Evolutionary conservation across 2,329 filamentous ascomycete genomes (phyloP), one percentile per base, ranked within the genome.

Genomic region (Stagonosporopsis chrysanthemi): DNA sequence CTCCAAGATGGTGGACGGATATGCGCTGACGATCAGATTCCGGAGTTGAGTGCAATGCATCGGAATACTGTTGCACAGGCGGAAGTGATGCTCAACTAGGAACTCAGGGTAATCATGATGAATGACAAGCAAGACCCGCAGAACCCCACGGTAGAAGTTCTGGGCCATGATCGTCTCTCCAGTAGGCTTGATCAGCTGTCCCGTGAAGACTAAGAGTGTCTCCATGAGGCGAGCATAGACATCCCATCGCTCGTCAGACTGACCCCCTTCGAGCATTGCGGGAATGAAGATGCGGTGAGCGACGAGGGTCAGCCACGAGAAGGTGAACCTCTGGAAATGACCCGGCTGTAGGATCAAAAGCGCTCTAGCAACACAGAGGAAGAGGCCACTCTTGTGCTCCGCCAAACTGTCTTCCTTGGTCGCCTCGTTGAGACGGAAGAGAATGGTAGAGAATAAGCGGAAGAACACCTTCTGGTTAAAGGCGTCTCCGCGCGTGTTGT

Each of bases 21-120:
- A 90, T 7, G 93, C 92, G 61, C 90, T 90, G 60, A 98, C 83
- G 50, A 99, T 87, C 52, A 97, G 83, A 71, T 98, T 97, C 64
- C 93, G 87, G 49, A 97, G 82, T 76, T 98, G 95, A 15, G 89
- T 88, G 77, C 91, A 95, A 70, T 95, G 90, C 47, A 88, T 86
- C 1, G 93, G 91, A 56, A 98, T 89, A 69, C 86, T 87, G 66
- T 90, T 88, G 78, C 89, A 92, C 49, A 99, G 86, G 65, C 87
- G 86, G 65, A 91, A 87, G 72, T 96, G 91, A 74, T 96, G 92
- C 67, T 93, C 91, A 6, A 91, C 90, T 39, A 99, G 80, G 76
- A 97, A 99, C 54, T 97, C 92, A 0, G 94, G 90, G 77, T 92
- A 98, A 75, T 99, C 95, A 72, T 98, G 95, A 66, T 97, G 91